A percentile compares a stretch with the other conserved stretches of the same genome.
These are phyloP conservation scores for Catunica adiposa DNA, from an alignment of 2,329 filamentous ascomycete genomes.

Conservation along the genomic window DNA sequence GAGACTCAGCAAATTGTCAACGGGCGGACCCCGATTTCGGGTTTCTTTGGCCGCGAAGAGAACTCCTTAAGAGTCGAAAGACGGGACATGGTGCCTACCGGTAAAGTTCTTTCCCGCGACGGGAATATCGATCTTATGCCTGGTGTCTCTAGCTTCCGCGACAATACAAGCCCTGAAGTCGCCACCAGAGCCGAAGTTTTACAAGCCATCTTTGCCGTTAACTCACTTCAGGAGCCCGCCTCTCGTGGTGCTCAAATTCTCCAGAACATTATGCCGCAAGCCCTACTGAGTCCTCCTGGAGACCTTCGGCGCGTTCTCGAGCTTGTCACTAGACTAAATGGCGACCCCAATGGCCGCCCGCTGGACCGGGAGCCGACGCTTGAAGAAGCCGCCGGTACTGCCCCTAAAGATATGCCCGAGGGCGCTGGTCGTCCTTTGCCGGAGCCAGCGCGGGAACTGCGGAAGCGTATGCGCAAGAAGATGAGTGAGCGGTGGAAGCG, in stretches of 20 bases:
- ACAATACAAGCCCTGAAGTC: constrained; percentile 42
- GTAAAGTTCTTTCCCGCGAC: constrained; percentile 45
- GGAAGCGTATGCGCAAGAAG: constrained; percentile 25
- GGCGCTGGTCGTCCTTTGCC: background rate
- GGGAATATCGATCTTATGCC: constrained; percentile 50
- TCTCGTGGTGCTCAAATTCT: constrained; percentile 1
- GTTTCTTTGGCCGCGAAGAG: constrained; percentile 56
- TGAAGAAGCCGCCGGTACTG: background rate
- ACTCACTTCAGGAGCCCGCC: constrained; percentile 6
- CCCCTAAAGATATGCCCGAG: background rate
- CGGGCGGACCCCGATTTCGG: constrained; percentile 59
- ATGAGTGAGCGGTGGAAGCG: constrained; percentile 60
- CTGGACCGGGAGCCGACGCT: background rate
- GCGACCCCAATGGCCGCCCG: background rate
- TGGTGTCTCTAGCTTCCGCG: constrained; percentile 38
- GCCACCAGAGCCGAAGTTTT: constrained; percentile 46
- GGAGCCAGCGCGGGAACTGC: background rate
- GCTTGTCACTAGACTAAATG: constrained; percentile 5
- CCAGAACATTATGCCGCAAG: constrained; percentile 15
- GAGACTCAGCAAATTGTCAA: constrained; percentile 62
- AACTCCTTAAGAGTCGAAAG: constrained; percentile 47
- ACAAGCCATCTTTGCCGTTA: constrained; percentile 30
- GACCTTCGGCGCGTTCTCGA: constrained; percentile 11
- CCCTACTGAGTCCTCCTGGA: constrained; percentile 24
- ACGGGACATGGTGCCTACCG: constrained; percentile 35